Conservation (phyloP, 2,329 filamentous ascomycete species). For the Davidsoniella virescens region DNA sequence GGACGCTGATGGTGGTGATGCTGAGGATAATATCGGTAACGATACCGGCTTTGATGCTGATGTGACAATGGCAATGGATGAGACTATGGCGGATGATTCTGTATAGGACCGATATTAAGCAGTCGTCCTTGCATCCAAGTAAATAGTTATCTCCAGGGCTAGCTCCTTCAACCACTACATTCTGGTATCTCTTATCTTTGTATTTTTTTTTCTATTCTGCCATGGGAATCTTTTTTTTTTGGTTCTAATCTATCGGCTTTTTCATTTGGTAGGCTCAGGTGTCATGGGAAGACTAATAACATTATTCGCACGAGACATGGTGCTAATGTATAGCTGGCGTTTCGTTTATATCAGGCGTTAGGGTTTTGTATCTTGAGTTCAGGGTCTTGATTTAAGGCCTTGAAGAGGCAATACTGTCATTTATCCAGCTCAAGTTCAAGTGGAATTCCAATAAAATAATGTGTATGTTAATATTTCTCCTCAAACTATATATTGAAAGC, state of each 20-base stretch:
- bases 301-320: too few species aligned
- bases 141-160: background rate
- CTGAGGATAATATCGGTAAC: slow-evolving; percentile 19
- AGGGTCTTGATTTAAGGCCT: background rate
- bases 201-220: slow-evolving; percentile 2
- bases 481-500: background rate
- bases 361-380: background rate
- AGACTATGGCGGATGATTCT: slow-evolving; percentile 32
- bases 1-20: slow-evolving; percentile 17
- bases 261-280: too few species aligned
- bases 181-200: background rate
- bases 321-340: too few species aligned
- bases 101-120: slow-evolving; percentile 5
- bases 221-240: too few species aligned
- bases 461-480: background rate
- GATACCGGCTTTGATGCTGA: slow-evolving; percentile 21
- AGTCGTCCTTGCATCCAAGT: background rate
- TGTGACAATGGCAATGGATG: slow-evolving; percentile 27
- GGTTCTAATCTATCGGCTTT: too few species aligned
- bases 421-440: background rate
- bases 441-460: background rate
- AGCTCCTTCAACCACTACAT: background rate
- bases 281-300: too few species aligned
- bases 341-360: background rate
- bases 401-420: background rate